Base-by-base conservation (phyloP, 768 basidiomycete species). In the Psilocybe subaeruginosa region DNA sequence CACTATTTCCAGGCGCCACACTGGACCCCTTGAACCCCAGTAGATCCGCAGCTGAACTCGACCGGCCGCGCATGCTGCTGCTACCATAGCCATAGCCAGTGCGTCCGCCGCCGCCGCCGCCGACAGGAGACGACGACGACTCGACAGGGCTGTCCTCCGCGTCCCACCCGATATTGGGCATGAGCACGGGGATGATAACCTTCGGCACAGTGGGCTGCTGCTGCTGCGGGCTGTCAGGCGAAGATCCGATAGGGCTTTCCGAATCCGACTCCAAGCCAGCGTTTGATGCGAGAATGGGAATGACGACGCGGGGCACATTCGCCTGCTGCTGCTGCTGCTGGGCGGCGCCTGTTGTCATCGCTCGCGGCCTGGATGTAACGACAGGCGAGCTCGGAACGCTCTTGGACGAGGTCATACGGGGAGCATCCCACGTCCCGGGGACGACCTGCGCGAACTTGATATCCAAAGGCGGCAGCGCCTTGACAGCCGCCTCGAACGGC, bases 301-400 rank as follows among this genome's bases (percentile, higher is more conserved):
- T 39, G 37, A 39, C 37, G 37, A 39, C 37, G 0, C 37, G 37
- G 2, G 37, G 37, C 3, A 16, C 30, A 33, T 29, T 11, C 16
- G 27, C 23, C 2, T 49, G 47, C 3, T 27, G 47, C 2, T 30
- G 47, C 2, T 30, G 6, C 29, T 14, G 14, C 6, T n/a, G 50
- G 29, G 29, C 27, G 7, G n/a, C n/a, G 4, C 31, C 8, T 12
- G 43, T 14, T 27, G 52, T 54, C 52, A 60, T 30, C 27, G 47
- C 54, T 46, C 35, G 39, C 8, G 54, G 14, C 9, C 54, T 4
- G 1, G 53, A 23, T 23, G 23, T 8, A 17, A n/a, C 4, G 3
- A 43, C 45, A n/a, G 61, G 56, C 41, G 61, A 62, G 52, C 55
- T 56, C 29, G 55, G 61, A n/a, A 45, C 50, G 29, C 55, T 62